Evolutionary conservation across 306 rosid genomes (phyloP).

Genomic region (Astragalus membranaceus): DNA sequence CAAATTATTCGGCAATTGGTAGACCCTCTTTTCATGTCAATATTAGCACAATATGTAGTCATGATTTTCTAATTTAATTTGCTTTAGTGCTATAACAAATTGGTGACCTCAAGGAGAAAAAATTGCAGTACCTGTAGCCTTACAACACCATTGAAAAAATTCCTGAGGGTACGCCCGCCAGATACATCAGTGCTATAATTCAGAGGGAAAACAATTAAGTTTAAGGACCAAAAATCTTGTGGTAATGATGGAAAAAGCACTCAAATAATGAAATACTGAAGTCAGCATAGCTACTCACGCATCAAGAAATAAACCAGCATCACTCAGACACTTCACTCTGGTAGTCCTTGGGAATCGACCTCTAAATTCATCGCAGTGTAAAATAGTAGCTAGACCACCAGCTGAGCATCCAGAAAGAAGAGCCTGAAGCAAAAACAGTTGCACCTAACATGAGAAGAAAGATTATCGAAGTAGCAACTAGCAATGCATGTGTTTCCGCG

Average conservation of each 20-base stretch:
- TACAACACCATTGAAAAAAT: conserved; percentile 58
- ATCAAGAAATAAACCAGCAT: conserved; percentile 90
- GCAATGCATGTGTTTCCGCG: neutral
- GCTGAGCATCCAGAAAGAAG: conserved; percentile 99
- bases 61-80: neutral
- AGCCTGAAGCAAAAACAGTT: conserved; percentile 47
- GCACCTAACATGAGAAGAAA: conserved; percentile 5
- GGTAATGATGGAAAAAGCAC: conserved; percentile 3
- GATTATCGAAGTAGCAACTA: neutral
- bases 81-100: neutral
- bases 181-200: conserved; percentile 59
- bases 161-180: conserved; percentile 55
- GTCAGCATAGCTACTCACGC: conserved; percentile 36
- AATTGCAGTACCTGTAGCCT: conserved; percentile 50
- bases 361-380: conserved; percentile 77
- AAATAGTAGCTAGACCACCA: conserved; percentile 73
- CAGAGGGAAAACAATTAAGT: conserved; percentile 2
- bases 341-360: conserved; percentile 54
- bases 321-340: conserved; percentile 86
- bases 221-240: conserved; percentile 6
- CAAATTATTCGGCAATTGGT: neutral
- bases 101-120: neutral
- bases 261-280: neutral
- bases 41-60: neutral
- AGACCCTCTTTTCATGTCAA: too few relatives aligned